Evolutionary conservation across 768 basidiomycete species (phyloP).

Genomic region (Dioszegia aurantiaca): DNA sequence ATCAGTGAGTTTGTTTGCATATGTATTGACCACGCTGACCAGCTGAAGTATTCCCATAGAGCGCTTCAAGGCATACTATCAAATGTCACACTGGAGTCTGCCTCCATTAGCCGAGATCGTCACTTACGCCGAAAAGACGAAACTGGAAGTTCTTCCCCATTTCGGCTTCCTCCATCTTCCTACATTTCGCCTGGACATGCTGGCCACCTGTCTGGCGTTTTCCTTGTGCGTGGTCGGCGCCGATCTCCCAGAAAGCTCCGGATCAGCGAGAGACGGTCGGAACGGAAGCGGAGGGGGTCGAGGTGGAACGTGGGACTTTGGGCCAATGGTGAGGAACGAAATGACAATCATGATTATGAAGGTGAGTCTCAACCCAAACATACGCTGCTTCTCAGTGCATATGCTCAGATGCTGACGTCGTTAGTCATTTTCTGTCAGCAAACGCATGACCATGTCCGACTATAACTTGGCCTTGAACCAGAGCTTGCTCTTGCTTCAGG

Average conservation of each 20-base stretch:
- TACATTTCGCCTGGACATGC: slow-evolving; percentile 9
- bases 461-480: background rate
- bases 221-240: background rate
- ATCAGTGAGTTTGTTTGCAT: background rate
- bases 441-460: slow-evolving; percentile 4
- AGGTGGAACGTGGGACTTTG: background rate
- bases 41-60: background rate
- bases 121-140: background rate
- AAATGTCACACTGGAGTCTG: slow-evolving; percentile 2
- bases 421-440: slow-evolving; percentile 4
- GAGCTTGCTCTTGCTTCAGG: slow-evolving; percentile 3
- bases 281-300: background rate
- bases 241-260: background rate
- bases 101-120: background rate
- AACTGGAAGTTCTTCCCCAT: background rate
- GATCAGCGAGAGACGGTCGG: background rate
- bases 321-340: slow-evolving; percentile 8
- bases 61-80: slow-evolving; percentile 9
- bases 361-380: slow-evolving; percentile 1
- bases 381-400: no score
- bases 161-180: background rate
- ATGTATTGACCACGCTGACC: background rate
- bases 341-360: slow-evolving; percentile 3
- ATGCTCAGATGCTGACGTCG: no score
- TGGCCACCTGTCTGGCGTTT: slow-evolving; percentile 7